Percentiles rank a stretch among this genome's conserved stretches.
Evolutionary conservation across 768 basidiomycete genomes (phyloP).

Genomic region (Ramaria rubella): DNA sequence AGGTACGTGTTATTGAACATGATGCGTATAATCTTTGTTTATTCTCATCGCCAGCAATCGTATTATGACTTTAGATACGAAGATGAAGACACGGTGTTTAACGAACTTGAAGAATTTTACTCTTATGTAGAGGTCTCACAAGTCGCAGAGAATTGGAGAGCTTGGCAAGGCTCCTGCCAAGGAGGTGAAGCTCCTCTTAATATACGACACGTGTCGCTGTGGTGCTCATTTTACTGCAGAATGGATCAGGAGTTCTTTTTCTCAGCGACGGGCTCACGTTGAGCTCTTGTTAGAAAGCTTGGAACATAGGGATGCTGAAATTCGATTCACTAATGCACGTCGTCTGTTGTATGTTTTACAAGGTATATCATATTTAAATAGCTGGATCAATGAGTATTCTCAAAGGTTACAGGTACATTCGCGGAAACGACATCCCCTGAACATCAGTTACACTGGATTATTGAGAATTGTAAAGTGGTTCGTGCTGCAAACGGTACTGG

Average conservation of each 20-base stretch:
- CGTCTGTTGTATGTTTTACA: slow-evolving; percentile 87
- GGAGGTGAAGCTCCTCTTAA: slow-evolving; percentile 46
- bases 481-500: slow-evolving; percentile 77
- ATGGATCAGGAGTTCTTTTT: slow-evolving; percentile 66
- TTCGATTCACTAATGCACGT: slow-evolving; percentile 81
- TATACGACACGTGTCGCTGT: neutral
- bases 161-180: slow-evolving; percentile 79
- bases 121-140: slow-evolving; percentile 94
- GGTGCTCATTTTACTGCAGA: slow-evolving; percentile 36
- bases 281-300: slow-evolving; percentile 79
- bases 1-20: slow-evolving; percentile 39
- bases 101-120: slow-evolving; percentile 97
- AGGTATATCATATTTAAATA: slow-evolving; percentile 43
- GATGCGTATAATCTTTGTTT: slow-evolving; percentile 3
- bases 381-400: neutral
- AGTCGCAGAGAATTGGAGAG: slow-evolving; percentile 77
- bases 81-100: slow-evolving; percentile 92
- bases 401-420: slow-evolving; percentile 60
- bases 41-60: slow-evolving; percentile 51
- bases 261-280: slow-evolving; percentile 64
- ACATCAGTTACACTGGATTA: slow-evolving; percentile 92
- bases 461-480: slow-evolving; percentile 86
- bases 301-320: slow-evolving; percentile 78
- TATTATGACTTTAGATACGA: slow-evolving; percentile 91
- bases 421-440: slow-evolving; percentile 88